Conservation (phyloP, 2,329 filamentous ascomycete genomes). For the Cercospora canescens region DNA sequence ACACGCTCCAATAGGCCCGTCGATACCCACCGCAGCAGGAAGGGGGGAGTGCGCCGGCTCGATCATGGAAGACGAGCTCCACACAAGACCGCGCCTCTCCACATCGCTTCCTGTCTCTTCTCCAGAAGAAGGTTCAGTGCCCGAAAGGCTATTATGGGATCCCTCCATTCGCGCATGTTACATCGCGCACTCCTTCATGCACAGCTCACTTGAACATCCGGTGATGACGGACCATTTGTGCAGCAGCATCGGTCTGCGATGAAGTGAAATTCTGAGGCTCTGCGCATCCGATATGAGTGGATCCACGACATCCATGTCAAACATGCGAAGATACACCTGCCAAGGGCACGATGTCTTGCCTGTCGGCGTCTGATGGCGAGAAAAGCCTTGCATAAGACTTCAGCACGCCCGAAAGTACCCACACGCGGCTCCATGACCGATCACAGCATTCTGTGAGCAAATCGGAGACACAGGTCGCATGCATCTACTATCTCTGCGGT, state of each 20-base stretch:
- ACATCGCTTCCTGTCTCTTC: neutral
- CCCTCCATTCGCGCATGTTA: neutral
- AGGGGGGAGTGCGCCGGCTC: neutral
- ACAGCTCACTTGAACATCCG: neutral
- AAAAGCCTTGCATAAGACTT: neutral
- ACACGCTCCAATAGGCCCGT: neutral
- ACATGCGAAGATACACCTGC: conserved; percentile 2
- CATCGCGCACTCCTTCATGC: neutral
- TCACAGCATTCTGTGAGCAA: neutral
- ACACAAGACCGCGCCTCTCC: neutral
- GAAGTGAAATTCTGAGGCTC: neutral
- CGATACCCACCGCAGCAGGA: neutral
- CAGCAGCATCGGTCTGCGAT: neutral
- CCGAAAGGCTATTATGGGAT: neutral
- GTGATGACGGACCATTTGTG: neutral
- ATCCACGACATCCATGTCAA: conserved; percentile 2
- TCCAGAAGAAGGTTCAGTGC: neutral
- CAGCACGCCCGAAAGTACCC: neutral
- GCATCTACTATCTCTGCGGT: neutral
- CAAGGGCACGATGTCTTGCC: neutral
- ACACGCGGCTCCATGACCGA: neutral
- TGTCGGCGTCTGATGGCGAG: neutral
- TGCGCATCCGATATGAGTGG: neutral
- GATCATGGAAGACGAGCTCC: neutral
- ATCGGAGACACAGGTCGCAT: neutral